Conservation (phyloP, 2,329 filamentous ascomycete species). For the Botrytis tulipae region DNA sequence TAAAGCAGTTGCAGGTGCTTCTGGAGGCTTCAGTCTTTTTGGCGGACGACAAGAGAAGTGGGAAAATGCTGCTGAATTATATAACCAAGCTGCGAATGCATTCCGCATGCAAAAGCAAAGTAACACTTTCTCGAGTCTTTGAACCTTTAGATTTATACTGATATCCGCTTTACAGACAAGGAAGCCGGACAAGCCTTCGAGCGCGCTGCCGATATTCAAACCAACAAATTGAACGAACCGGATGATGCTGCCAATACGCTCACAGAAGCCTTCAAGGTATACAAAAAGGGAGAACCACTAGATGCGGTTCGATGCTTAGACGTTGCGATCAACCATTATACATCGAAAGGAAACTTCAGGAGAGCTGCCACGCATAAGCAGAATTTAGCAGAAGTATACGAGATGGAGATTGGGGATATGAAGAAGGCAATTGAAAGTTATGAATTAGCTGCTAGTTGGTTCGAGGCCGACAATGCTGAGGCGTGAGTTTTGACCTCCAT, state of each 20-base stretch:
- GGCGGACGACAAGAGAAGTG: constrained; percentile 85
- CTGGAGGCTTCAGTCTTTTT: constrained; percentile 85
- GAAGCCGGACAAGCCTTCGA: constrained; percentile 88
- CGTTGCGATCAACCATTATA: constrained; percentile 81
- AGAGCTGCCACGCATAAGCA: constrained; percentile 90
- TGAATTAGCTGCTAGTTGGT: constrained; percentile 84
- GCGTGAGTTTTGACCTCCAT: constrained; percentile 56
- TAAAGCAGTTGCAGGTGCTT: constrained; percentile 71
- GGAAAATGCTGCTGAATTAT: constrained; percentile 84
- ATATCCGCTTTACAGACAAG: constrained; percentile 54
- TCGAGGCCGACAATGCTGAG: constrained; percentile 79
- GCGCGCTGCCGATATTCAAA: constrained; percentile 78
- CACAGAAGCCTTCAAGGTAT: constrained; percentile 92
- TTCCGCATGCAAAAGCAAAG: constrained; percentile 85
- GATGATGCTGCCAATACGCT: constrained; percentile 89
- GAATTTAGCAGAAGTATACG: constrained; percentile 80
- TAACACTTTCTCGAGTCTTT: constrained; percentile 43
- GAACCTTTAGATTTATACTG: constrained; percentile 8
- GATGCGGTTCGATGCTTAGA: constrained; percentile 80
- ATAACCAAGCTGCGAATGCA: constrained; percentile 84
- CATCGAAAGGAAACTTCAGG: constrained; percentile 83
- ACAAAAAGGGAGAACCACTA: constrained; percentile 79
- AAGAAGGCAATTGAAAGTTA: constrained; percentile 80
- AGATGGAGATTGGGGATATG: constrained; percentile 75
- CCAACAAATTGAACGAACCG: constrained; percentile 78